Base-by-base conservation (phyloP, 345 rosid genomes). In the Aurinia saxatilis region DNA sequence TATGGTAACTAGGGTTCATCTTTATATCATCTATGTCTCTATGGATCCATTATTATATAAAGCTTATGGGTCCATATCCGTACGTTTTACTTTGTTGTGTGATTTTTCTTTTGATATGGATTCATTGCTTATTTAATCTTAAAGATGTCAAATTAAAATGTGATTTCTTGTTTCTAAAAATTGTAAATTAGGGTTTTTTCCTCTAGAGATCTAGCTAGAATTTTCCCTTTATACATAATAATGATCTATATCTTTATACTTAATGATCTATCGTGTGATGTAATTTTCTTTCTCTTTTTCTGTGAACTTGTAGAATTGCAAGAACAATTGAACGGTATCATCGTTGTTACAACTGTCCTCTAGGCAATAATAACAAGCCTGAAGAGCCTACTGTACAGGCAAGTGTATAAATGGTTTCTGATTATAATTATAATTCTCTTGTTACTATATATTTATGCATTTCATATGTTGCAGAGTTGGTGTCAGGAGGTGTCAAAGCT, bases 281-380 rank as follows among this genome's bases (percentile, higher is more conserved):
- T 10, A 5, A 13, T 21, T 2, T 30, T 15, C 54, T 10, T 38
- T 13, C n/a, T 30, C 21, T 5, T 57, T 8, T 38, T 13, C 19
- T 16, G 2, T 48, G 27, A 70, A 63, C 35, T 17, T 50, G 56
- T 79, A 88, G 93, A 35, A 74, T 60, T 40, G 50, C 60, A 71
- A 80, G 78, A 57, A 90, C 96, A 33, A 81, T 90, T 0, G 88
- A 90, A 66, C 71, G 91, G 52, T 86, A 90, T 68, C 86, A 82
- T 71, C 85, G 82, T 42, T 75, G 84, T 72, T 79, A 80, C 81
- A 69, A 69, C 73, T 58, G 76, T 73, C 79, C 91, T 40, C 80
- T 77, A 33, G 84, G 79, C 64, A 64, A 71, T 72, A 63, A 71
- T 75, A 63, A n/a, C n/a, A n/a, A 54, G 59, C 58, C 70, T 53